A percentile compares a stretch with the other conserved stretches of the same genome.
Evolutionary conservation across 73 alveolate genomes (phyloP).

Genomic region (Tetrahymena borealis): DNA sequence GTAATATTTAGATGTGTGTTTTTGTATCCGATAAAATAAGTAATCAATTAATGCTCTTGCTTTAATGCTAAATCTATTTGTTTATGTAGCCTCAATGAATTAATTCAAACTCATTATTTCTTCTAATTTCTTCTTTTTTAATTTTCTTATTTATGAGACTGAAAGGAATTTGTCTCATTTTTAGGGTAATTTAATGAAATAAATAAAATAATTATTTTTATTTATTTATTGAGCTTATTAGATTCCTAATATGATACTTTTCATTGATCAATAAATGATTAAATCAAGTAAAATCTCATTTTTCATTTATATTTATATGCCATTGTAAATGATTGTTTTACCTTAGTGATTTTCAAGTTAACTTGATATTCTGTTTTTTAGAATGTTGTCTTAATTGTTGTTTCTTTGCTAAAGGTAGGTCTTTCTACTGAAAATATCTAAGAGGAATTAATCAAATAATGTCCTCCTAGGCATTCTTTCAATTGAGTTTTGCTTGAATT

Average conservation of each 20-base stretch:
- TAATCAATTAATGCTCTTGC: too few relatives aligned
- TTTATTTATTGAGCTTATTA: too few relatives aligned
- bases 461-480: neutral
- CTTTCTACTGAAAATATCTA: neutral
- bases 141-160: neutral
- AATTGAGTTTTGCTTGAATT: neutral
- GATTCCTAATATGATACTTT: too few relatives aligned
- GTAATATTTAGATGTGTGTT: neutral
- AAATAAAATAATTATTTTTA: too few relatives aligned
- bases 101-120: neutral
- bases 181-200: too few relatives aligned
- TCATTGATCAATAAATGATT: too few relatives aligned
- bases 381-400: neutral
- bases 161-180: too few relatives aligned
- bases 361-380: neutral
- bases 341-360: neutral
- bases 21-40: too few relatives aligned
- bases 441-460: neutral
- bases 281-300: neutral
- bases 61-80: too few relatives aligned
- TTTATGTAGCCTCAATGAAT: too few relatives aligned
- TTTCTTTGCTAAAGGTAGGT: neutral
- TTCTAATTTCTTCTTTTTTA: neutral
- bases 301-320: too few relatives aligned
- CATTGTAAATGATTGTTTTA: too few relatives aligned